These are phyloP conservation scores for Corymbia citriodora DNA, from an alignment of 441 rosid genomes.

Conservation along the genomic window DNA sequence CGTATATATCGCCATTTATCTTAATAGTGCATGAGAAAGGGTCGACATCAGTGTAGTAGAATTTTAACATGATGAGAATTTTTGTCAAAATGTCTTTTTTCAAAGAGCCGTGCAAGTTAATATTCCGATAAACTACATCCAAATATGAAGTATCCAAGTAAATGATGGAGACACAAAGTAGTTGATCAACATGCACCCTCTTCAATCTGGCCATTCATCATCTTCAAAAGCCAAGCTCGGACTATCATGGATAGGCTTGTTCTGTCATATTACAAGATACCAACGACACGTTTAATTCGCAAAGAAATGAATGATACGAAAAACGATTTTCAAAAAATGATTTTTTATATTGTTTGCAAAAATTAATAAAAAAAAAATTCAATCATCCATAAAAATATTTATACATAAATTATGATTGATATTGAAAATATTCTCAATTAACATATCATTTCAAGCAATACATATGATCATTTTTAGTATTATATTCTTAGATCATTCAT, in stretches of 20 bases:
- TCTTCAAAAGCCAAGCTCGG: not conserved
- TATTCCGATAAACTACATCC: not conserved
- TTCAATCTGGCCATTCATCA: not conserved
- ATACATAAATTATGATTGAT: not conserved
- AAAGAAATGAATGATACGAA: too few relatives aligned
- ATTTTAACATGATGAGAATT: not conserved
- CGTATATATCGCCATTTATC: not conserved
- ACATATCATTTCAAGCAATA: rapidly evolving
- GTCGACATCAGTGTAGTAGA: not conserved
- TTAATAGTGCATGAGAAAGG: not conserved
- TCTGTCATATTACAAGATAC: not conserved
- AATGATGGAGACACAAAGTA: not conserved
- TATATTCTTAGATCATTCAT: rapidly evolving
- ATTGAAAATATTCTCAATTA: not conserved
- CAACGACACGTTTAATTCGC: too few relatives aligned
- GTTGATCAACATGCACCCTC: not conserved
- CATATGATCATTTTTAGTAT: rapidly evolving
- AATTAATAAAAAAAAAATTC: not conserved
- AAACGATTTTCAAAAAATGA: too few relatives aligned
- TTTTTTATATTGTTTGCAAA: not conserved
- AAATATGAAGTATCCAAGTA: not conserved
- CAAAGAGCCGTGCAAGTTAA: not conserved
- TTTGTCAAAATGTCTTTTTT: not conserved
- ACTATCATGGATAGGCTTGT: not conserved
- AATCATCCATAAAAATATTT: rapidly evolving